These are phyloP conservation scores for Hypoxylon fuscum DNA, from an alignment of 495 filamentous ascomycete species.

Conservation along the genomic window DNA sequence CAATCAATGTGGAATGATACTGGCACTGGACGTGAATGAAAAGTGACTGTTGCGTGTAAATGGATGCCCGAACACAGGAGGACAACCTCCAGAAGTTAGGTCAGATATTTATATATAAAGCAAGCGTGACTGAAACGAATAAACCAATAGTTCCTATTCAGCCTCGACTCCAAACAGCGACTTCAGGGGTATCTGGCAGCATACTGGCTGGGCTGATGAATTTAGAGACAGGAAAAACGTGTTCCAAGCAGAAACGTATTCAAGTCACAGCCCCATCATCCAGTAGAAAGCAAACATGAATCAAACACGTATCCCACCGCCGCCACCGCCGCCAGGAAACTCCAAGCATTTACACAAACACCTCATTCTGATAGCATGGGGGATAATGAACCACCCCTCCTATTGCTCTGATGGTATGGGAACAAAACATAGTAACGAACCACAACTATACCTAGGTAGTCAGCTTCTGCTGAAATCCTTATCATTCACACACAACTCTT, in stretches of 20 bases:
- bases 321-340: conserved; percentile 2
- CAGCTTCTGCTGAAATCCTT: not conserved
- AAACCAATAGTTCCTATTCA: too few relatives aligned
- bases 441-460: not conserved
- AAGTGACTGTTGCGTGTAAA: too few relatives aligned
- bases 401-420: too few relatives aligned
- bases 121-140: too few relatives aligned
- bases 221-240: conserved; percentile 3
- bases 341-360: conserved; percentile 7
- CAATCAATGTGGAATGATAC: too few relatives aligned
- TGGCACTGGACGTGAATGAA: too few relatives aligned
- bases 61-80: too few relatives aligned
- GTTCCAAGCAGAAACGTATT: not conserved
- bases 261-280: conserved; percentile 4
- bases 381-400: too few relatives aligned
- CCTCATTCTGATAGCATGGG: not conserved
- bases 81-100: too few relatives aligned
- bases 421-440: not conserved
- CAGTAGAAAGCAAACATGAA: conserved; percentile 9
- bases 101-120: too few relatives aligned
- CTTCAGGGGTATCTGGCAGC: conserved; percentile 30
- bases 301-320: conserved; percentile 3
- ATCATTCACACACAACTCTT: not conserved
- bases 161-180: too few relatives aligned
- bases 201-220: conserved; percentile 17